These are phyloP conservation scores for Dryas octopetala DNA, from an alignment of 306 rosid species.

Conservation along the genomic window DNA sequence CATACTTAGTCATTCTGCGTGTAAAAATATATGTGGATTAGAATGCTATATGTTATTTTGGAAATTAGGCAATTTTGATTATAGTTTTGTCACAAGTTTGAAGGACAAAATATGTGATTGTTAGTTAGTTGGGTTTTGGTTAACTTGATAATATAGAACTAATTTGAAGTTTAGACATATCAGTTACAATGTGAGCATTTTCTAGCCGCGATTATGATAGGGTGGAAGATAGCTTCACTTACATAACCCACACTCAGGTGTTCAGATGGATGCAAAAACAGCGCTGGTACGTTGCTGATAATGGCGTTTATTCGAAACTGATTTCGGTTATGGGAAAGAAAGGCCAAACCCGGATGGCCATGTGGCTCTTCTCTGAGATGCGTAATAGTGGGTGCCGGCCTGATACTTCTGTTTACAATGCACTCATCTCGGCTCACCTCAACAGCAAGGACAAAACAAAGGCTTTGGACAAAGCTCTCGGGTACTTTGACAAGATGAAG, in stretches of 20 bases:
- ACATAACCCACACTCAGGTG: conserved; percentile 56
- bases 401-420: conserved; percentile 87
- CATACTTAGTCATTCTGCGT: neutral
- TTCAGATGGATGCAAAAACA: conserved; percentile 99
- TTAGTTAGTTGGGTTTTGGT: neutral
- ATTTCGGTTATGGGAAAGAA: conserved; percentile 90
- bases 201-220: neutral
- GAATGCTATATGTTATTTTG: neutral
- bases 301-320: conserved; percentile 84
- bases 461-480: conserved; percentile 74
- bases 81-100: neutral
- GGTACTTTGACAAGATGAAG: conserved; percentile 91
- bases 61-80: neutral
- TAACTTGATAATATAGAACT: neutral
- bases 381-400: conserved; percentile 81
- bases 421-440: conserved; percentile 89
- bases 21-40: neutral
- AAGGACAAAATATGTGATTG: neutral
- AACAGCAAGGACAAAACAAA: conserved; percentile 68
- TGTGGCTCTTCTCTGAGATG: conserved; percentile 99
- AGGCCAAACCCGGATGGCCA: conserved; percentile 88
- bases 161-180: conserved; percentile 1
- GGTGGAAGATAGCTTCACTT: conserved; percentile 22
- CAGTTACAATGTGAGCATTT: neutral
- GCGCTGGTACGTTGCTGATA: conserved; percentile 88